Evolutionary conservation across 805 yeast genomes (phyloP), one percentile per base, ranked within the genome.

Genomic region (Pichia rugopelliculosa): DNA sequence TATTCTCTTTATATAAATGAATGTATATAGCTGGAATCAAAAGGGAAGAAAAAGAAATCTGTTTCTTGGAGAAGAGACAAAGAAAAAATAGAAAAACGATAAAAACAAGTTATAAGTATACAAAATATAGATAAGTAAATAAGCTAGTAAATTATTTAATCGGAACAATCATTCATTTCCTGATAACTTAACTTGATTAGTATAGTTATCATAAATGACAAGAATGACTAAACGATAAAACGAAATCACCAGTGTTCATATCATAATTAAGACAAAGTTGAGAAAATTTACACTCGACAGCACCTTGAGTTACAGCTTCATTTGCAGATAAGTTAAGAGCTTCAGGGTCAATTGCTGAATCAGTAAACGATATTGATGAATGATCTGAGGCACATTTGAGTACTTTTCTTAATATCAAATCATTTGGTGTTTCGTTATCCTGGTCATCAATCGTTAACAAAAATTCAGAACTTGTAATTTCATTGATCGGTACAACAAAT

Each of bases 151-250:
- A 30, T 30, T 13, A n/a, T n/a, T 15, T 30, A 6, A n/a, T 30
- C 10, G 2, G 10, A 30, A 15, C n/a, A 17, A n/a, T 30, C 9
- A 15, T 30, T 18, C 3, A 3, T 15, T 17, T 7, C 9, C 10
- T 18, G n/a, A 30, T 30, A 30, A n/a, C 4, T 4, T n/a, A 30
- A 15, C n/a, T n/a, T 7, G n/a, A 30, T 27, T 15, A 30, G 8
- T 30, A 13, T 30, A 18, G 22, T 11, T 10, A 15, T 42, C 18
- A 54, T 36, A 46, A 43, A 48, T 63, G 68, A 18, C 56, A 55
- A 47, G 58, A 59, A 45, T 64, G 68, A 21, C 66, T 53, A 45
- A 60, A 63, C 27, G 59, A 58, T 30, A 63, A 52, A 26, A 59
- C 60, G 36, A 64, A 48, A 39, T 56, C 55, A 15, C 66, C 66